Base-by-base conservation (phyloP, 805 yeast species). In the Saccharomycopsis olivae region DNA sequence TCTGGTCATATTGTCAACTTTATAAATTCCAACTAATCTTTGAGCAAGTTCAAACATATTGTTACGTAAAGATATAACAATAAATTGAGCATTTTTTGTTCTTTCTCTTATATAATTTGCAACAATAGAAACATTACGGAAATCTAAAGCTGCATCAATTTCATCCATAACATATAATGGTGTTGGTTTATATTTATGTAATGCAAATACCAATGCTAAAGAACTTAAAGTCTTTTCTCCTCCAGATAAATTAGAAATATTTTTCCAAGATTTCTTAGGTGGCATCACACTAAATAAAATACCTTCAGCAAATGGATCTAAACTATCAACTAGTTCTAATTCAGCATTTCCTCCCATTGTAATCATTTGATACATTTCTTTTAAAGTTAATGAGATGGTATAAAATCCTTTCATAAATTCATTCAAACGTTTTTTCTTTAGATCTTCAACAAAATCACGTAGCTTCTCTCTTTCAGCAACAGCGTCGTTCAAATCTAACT, bases 321-420 rank as follows among this genome's bases (percentile, higher is more conserved):
- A 69, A 46, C 94, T 81, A 55, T 92, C 98, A 15, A 87, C 96
- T 33, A 89, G 68, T 57, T 92, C 99, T 27, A 92, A 67, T 57
- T 92, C 98, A 0, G 99, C 99, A 63, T 89, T 92, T 25, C 99
- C 99, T 20, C 98, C 98, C 94, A 89, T 87, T 1, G 98, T 92
- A 46, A 92, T 92, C 94, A 92, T 84, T 54, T 88, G 94, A 53
- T 92, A 92, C 97, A 92, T 88, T 52, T 86, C 96, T 57, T 89
- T 92, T 48, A 92, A 69, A 5, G 95, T 83, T 56, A 77, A 66
- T 1, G 96, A 86, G 21, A 92, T 92, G 16, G 76, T 69, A 49
- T 78, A 73, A 62, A 94, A 92, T 0, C 99, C 98, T 47, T 73
- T 75, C 94, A 87, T 87, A 54, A 92, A 92, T 57, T 92, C 96